Evolutionary conservation across 176 grass and related monocot genomes (phyloP), one percentile per base, ranked within the genome.

Genomic region (Bromus sterilis): DNA sequence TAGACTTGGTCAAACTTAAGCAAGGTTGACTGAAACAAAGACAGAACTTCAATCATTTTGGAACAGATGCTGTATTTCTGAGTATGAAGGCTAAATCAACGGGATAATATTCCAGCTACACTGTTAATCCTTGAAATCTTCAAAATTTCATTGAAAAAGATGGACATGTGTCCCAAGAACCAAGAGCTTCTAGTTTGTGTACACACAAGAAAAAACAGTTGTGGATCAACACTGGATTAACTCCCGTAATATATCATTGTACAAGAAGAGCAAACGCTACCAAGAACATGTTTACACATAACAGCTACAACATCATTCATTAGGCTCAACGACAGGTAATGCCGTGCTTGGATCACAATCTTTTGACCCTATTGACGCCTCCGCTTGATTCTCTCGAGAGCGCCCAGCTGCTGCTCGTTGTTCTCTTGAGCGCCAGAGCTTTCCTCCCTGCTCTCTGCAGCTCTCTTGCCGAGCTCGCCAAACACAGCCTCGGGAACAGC

Each of bases 371-470:
- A 93, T 66, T 91, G 90, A 4, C 89, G 90, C 16, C 82, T 89
- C 82, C 91, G 89, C 87, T 99, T 96, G 6, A 99, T 93, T 81
- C 97, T 95, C 84, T 95, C 93, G 10, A 99, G 93, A 40, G 97
- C 97, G 12, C 97, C 97, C 35, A 99, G 62, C 62, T 74, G 62
- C 72, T 74, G 84, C 20, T 68, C 89, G 18, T 81, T 86, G 18
- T 81, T 86, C 88, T 89, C 93, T 46, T 93, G 77, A n/a, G 81
- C 80, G 42, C 76, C 67, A 3, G 79, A 86, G 46, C 79, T 83
- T 64, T 76, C 80, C 37, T 93, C 96, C 21, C 61, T 31, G 60
- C 88, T 88, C 71, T 95, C 84, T 9, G 90, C 81, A 20, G 82
- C 87, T 68, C 82, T 95, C 34, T 90, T 83, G 29, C 88, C 93